These are phyloP conservation scores for Candida xyloterini DNA, from an alignment of 805 yeast species.

Conservation along the genomic window DNA sequence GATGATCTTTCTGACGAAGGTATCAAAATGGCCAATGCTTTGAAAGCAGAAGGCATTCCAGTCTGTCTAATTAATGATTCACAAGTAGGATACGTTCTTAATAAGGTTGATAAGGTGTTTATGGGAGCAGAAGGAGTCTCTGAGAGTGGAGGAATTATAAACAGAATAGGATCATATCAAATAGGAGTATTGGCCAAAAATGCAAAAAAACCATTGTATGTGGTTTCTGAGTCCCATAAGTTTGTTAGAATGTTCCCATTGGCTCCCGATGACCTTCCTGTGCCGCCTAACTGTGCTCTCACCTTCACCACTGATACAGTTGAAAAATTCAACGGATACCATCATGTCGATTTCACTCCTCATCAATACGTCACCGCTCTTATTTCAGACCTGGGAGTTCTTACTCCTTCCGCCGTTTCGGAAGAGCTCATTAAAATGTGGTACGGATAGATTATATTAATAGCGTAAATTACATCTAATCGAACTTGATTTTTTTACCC, in stretches of 20 bases:
- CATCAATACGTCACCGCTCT: constrained; percentile 94
- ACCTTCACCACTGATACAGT: constrained; percentile 38
- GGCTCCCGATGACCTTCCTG: constrained; percentile 86
- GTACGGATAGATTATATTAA: constrained; percentile 61
- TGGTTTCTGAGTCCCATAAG: constrained; percentile 91
- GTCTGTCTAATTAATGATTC: constrained; percentile 85
- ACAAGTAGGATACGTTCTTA: constrained; percentile 90
- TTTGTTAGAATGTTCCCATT: constrained; percentile 95
- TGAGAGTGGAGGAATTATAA: constrained; percentile 96
- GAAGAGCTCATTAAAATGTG: constrained; percentile 97
- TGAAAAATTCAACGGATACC: constrained; percentile 39
- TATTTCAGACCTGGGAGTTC: constrained; percentile 92
- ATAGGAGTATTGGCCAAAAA: constrained; percentile 89
- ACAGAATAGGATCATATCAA: constrained; percentile 92
- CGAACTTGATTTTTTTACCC: constrained; percentile 83
- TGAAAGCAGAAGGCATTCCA: constrained; percentile 75
- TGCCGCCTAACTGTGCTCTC: constrained; percentile 43
- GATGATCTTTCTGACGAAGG: constrained; percentile 75
- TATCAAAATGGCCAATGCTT: constrained; percentile 62
- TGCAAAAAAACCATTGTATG: constrained; percentile 90
- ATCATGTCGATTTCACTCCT: constrained; percentile 87
- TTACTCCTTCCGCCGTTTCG: constrained; percentile 97
- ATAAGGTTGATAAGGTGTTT: constrained; percentile 86
- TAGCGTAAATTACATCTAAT: constrained; percentile 30
- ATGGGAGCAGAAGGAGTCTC: constrained; percentile 99